Evolutionary conservation across 257 asterid species (phyloP), one percentile per base, ranked within the genome.

Genomic region (Nicotiana attenuata): DNA sequence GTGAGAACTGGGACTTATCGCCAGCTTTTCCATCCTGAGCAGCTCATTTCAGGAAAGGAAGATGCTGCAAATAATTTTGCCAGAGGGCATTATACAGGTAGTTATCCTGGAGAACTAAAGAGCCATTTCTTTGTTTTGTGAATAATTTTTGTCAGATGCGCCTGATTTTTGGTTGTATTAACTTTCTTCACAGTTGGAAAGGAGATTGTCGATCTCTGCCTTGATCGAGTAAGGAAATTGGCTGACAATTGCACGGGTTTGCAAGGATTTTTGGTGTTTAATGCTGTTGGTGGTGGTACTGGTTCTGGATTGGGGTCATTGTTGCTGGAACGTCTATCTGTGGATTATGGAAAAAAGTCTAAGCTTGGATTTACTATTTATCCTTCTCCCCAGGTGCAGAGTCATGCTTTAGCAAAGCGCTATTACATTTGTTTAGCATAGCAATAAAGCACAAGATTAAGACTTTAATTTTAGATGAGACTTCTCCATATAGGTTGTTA

Each of bases 51-150:
- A 0, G 98, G 98, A 14, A 94, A 93, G 89, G 98, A 94, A 85
- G 98, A 94, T 85, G 98, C 98, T 55, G 98, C 98, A 13, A 94
- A 94, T 86, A 94, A 94, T 80, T 94, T 93, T 31, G 97, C 98
- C 3, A 87, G 98, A 81, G 98, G 98, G 22, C 98, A 93, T 85
- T 93, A 94, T 41, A 94, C 98, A 45, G 98, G 98, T 92, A 11
- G 4, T 15, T 33, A 57, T 53, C 29, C 38, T 16, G 4, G 19
- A 19, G 35, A 64, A 15, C 24, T 19, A 20, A 16, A 50, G 20
- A 14, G 41, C 13, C 38, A 20, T 28, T n/a, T 64, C 81, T 69
- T 67, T n/a, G 53, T 3, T 57, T 50, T 47, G 1, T 80, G 19
- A 15, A 57, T 7, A 0, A 15, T 15, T 82, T 31, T 52, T 80